Conservation (phyloP, 2,329 filamentous ascomycete species). For the Ascochyta fabae region DNA sequence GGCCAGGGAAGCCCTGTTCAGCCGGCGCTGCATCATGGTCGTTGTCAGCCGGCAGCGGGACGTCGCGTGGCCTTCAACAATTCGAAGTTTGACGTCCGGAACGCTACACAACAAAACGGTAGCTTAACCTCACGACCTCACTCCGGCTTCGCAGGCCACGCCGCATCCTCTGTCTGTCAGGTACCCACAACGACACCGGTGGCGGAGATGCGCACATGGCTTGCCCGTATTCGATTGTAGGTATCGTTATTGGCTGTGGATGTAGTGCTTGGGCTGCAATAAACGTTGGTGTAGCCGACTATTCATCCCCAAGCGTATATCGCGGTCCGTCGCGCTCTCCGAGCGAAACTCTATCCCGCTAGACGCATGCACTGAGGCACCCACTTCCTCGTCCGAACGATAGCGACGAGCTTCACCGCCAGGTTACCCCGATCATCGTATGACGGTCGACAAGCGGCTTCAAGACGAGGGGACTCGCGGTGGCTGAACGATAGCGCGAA, state of each 20-base stretch:
- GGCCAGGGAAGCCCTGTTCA: constrained; percentile 7
- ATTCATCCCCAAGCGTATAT: constrained; percentile 22
- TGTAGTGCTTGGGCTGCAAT: constrained; percentile 23
- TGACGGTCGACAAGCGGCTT: constrained; percentile 4
- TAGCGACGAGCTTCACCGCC: constrained; percentile 1
- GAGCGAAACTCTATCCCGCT: constrained; percentile 4
- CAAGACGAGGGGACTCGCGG: not conserved
- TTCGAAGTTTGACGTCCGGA: constrained; percentile 21
- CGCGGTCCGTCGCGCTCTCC: constrained; percentile 33
- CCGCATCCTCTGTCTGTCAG: not conserved
- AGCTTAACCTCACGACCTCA: constrained; percentile 30
- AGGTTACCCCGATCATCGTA: constrained; percentile 8
- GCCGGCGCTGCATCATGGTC: constrained; percentile 6
- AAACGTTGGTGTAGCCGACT: constrained; percentile 17
- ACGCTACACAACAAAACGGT: constrained; percentile 34
- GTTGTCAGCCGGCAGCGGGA: constrained; percentile 22
- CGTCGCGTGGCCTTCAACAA: constrained; percentile 15
- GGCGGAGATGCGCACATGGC: constrained; percentile 28
- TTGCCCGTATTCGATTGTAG: constrained; percentile 17
- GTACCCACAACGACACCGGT: constrained; percentile 9
- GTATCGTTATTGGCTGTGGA: constrained; percentile 5
- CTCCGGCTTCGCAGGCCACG: constrained; percentile 10
- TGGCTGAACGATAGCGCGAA: constrained; percentile 10
- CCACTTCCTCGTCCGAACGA: not conserved
- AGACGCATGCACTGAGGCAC: constrained; percentile 8